These are phyloP conservation scores for Termitomyces sp. DNA, from an alignment of 768 basidiomycete species.

Conservation along the genomic window DNA sequence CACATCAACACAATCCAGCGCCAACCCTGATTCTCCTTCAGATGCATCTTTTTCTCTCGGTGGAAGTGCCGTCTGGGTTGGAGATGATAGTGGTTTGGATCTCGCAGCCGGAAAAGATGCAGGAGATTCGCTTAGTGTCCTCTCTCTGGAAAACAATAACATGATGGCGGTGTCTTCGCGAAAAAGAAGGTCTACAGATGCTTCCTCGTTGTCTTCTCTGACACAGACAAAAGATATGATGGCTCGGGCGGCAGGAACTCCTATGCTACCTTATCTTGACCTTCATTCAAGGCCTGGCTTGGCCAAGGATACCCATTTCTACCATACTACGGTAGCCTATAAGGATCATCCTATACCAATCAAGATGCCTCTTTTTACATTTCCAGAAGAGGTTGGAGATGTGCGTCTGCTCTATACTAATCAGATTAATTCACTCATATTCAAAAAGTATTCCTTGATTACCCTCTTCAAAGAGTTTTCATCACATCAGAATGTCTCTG, in stretches of 20 bases:
- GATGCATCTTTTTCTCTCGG: constrained; percentile 76
- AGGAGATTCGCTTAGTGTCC: constrained; percentile 40
- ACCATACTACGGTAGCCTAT: constrained; percentile 81
- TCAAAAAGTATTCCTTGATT: constrained; percentile 81
- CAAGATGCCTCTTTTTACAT: constrained; percentile 84
- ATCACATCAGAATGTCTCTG: constrained; percentile 53
- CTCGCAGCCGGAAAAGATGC: constrained; percentile 42
- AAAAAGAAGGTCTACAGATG: constrained; percentile 66
- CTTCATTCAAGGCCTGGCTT: constrained; percentile 43
- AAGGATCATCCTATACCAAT: constrained; percentile 84
- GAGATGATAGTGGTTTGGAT: constrained; percentile 62
- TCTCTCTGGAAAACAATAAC: constrained; percentile 36
- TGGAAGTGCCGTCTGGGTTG: constrained; percentile 83
- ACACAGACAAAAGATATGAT: constrained; percentile 39
- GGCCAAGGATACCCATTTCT: constrained; percentile 92
- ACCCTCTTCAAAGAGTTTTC: constrained; percentile 84
- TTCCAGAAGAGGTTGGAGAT: constrained; percentile 95
- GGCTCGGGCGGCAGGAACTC: constrained; percentile 28
- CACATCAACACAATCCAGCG: constrained; percentile 22
- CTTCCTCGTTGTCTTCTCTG: constrained; percentile 70
- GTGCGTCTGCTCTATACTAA: constrained; percentile 40
- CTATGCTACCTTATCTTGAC: constrained; percentile 44
- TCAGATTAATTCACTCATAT: not conserved
- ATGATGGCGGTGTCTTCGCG: constrained; percentile 43
- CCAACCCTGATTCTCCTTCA: constrained; percentile 53